phyloP scores from a whole-genome alignment of 306 rosid genomes.

The Cicer judaicum region DNA sequence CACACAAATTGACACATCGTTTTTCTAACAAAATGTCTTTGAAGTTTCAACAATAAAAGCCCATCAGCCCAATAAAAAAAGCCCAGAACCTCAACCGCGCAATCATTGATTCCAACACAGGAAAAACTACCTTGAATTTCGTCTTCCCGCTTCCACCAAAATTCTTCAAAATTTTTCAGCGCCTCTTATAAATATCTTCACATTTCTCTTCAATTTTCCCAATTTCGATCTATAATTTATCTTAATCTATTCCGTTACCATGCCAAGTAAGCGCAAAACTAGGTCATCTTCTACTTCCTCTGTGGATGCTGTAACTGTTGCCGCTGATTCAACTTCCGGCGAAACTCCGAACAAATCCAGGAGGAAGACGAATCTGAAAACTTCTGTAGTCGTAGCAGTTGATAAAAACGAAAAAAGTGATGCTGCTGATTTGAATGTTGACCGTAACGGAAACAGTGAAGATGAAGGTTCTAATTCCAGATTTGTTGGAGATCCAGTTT shows the following conservation, averaged over 20 bases:
- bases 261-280: slow-evolving; percentile 42
- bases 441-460: not conserved
- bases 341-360: not conserved
- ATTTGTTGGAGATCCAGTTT: slow-evolving; percentile 52
- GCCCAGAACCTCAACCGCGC: not conserved
- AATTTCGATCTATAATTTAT: not conserved
- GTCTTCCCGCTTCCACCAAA: not conserved
- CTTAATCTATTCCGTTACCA: not conserved
- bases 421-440: not conserved
- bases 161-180: not conserved
- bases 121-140: not conserved
- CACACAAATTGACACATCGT: no score
- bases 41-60: no score
- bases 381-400: not conserved
- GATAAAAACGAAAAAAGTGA: not conserved
- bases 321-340: not conserved
- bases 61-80: no score
- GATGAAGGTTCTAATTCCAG: not conserved
- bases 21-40: no score
- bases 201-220: not conserved
- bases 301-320: not conserved
- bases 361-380: not conserved
- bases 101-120: not conserved
- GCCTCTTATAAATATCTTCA: not conserved
- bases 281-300: not conserved